A percentile compares a stretch with the other conserved stretches of the same genome.
phyloP scores from a whole-genome alignment of 352 stramenopile species.

The Elongisporangium prolatum region DNA sequence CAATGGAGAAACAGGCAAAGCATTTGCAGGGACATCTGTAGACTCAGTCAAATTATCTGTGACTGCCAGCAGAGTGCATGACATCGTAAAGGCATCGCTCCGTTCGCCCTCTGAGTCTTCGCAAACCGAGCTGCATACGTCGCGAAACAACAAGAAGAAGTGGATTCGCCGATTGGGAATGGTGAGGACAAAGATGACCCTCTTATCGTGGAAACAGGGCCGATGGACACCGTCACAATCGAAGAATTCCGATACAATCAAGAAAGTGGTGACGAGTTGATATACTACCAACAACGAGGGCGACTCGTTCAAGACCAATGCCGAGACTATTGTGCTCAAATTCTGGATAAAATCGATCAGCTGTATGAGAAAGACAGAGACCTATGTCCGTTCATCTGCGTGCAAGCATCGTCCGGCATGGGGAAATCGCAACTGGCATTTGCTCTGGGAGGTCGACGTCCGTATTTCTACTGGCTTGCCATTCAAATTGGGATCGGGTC shows the following conservation, averaged over 20 bases:
- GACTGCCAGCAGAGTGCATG: neutral
- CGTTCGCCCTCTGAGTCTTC: too few species aligned
- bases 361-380: neutral
- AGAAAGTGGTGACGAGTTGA: neutral
- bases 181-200: too few species aligned
- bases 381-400: slow-evolving; percentile 14
- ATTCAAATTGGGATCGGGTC: slow-evolving; percentile 1
- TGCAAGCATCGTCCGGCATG: slow-evolving; percentile 17
- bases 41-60: slow-evolving; percentile 1
- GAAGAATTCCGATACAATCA: too few species aligned
- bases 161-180: too few species aligned
- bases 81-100: too few species aligned
- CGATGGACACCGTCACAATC: too few species aligned
- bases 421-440: slow-evolving; percentile 19
- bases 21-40: too few species aligned
- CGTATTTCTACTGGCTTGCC: slow-evolving; percentile 15
- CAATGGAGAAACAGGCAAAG: too few species aligned
- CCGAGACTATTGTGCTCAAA: slow-evolving; percentile 4
- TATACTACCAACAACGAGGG: slow-evolving; percentile 1
- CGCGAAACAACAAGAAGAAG: too few species aligned
- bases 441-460: too few species aligned
- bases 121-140: too few species aligned
- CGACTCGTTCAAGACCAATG: slow-evolving; percentile 2
- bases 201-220: too few species aligned
- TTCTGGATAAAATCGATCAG: slow-evolving; percentile 9